Evolutionary conservation across 2,329 filamentous ascomycete species (phyloP), one percentile per base, ranked within the genome.

Genomic region (Escovopsis weberi): DNA sequence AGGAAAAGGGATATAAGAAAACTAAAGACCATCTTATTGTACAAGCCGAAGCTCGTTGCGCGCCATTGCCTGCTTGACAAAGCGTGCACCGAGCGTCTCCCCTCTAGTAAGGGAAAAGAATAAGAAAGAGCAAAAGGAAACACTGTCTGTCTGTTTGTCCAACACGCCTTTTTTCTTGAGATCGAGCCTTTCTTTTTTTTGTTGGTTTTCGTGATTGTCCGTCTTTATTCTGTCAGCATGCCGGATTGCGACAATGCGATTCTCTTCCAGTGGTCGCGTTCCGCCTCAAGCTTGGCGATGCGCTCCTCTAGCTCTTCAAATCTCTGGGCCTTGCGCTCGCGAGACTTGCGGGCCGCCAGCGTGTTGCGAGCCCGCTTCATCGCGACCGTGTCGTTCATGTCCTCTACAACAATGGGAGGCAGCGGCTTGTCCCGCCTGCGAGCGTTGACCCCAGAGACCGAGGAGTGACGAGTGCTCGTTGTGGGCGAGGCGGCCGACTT

Each of bases 351-450:
- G 54, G 89, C 89, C 15, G 89, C 89, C 60, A 93, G 75, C 8
- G 87, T 94, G 62, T 95, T 96, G 51, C 87, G 82, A 40, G 87
- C 88, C 60, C 89, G 84, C 78, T 95, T 95, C 71, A 88, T 75
- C 18, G 85, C 86, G n/a, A 82, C 60, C 9, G 74, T 75, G 55
- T 95, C 88, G 36, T 53, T 65, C 1, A 79, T 75, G 52, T 95
- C 85, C 26, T 80, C 75, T 33, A 87, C 75, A 47, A 82, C 67
- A 58, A 94, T 88, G 6, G 81, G 80, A 48, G 83, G 80, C 43
- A 94, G 68, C 48, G 82, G 80, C 71, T 88, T 89, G 57, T 85
- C 79, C 49, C 85, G 82, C 59, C 83, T 80, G 51, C 84, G 82
- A 53, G 82, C 66, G 56, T 65, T 74, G 43, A 93, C 78, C 47